Conservation (phyloP, 1,139 yeast genomes). For the Hyphopichia khmerensis region DNA sequence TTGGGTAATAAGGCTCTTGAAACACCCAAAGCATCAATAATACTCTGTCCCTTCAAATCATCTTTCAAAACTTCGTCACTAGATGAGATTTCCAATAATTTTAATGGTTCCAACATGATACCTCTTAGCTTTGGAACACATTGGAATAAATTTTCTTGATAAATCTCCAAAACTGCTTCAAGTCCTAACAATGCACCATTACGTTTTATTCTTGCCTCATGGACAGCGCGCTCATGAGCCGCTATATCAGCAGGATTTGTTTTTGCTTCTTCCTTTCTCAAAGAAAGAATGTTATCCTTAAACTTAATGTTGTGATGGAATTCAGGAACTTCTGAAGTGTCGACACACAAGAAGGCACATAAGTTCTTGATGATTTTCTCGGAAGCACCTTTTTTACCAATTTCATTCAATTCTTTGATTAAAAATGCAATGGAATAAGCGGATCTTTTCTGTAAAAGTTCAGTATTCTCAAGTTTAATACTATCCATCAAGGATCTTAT, state of each 20-base stretch:
- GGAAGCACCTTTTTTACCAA: constrained; percentile 68
- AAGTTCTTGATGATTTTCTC: constrained; percentile 88
- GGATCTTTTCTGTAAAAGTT: constrained; percentile 65
- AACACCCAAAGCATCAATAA: constrained; percentile 86
- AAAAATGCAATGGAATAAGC: constrained; percentile 69
- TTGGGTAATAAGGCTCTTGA: constrained; percentile 72
- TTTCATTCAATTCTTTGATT: constrained; percentile 53
- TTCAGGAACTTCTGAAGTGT: constrained; percentile 94
- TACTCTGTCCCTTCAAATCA: constrained; percentile 66
- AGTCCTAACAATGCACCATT: constrained; percentile 79
- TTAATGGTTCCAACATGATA: constrained; percentile 68
- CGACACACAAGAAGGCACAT: constrained; percentile 93
- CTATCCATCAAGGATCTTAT: constrained; percentile 93
- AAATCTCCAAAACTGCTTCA: constrained; percentile 51
- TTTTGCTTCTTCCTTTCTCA: constrained; percentile 75
- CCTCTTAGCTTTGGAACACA: constrained; percentile 68
- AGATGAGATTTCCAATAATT: constrained; percentile 21
- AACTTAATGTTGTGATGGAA: constrained; percentile 65
- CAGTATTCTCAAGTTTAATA: constrained; percentile 71
- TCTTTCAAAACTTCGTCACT: constrained; percentile 41
- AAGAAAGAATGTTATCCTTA: constrained; percentile 63
- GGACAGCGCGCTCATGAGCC: constrained; percentile 61
- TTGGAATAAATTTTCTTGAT: constrained; percentile 54
- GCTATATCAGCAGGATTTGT: constrained; percentile 68
- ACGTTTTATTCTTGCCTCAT: constrained; percentile 76